Base-by-base conservation (phyloP, 108 stramenopile genomes). In the Discostella pseudostelligera region DNA sequence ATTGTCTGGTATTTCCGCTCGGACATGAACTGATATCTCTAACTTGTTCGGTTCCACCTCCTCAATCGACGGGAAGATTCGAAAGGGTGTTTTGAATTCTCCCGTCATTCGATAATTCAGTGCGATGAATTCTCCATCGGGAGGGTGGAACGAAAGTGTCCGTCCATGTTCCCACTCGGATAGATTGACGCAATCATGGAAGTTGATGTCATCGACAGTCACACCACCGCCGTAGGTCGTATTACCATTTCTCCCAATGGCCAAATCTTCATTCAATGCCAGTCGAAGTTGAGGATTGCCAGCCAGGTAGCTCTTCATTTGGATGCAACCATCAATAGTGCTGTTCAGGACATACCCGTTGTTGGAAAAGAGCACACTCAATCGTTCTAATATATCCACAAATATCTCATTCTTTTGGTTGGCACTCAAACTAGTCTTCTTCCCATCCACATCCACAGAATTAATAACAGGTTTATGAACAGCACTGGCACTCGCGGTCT, bases 71-170 rank as follows among this genome's bases (percentile, higher is more conserved):
- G 97, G 99, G 47, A 96, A 95, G 65, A 99, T 93, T 21, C 97
- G 89, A 70, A 99, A 99, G 9, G 99, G 99, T 4, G 93, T 92
- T 26, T 92, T 82, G 82, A 98, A 99, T 58, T 99, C 97, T 42
- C 92, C 91, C 14, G 97, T 96, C 55, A 97, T 81, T 39, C 99
- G 87, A 63, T 99, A 99, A 68, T 96, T 97, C 39, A 99, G 83
- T 29, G 97, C 87, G n/a, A 95, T 86, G 71, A 99, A 99, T 78
- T 99, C 99, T 57, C 99, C 99, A 71, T 99, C 99, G n/a, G 99
- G 99, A 25, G 99, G 97, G 19, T 83, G 72, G 69, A 99, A 97
- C 55, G 83, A 84, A 6, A 99, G 86, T 2, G 88, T 87, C 21
- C 96, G 87, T 24, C 79, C 73, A 17, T 78, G 58, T 54, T 98